A percentile compares a stretch with the other conserved stretches of the same genome.
Evolutionary conservation across 2,329 filamentous ascomycete species (phyloP).

Genomic region (Fusarium odoratissimum): DNA sequence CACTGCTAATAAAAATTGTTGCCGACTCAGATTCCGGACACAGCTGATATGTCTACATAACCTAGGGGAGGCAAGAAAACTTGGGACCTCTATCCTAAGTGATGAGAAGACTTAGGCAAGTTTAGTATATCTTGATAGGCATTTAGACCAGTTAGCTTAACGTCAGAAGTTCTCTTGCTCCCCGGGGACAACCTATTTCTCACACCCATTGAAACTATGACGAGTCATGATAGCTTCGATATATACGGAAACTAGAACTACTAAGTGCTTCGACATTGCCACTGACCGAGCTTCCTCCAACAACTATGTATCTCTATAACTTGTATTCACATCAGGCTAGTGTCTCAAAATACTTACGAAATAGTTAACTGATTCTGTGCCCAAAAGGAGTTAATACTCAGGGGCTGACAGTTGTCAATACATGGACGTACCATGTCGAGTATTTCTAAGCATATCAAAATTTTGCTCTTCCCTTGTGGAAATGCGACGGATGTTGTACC

Average conservation of each 20-base stretch:
- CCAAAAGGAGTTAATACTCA: background rate
- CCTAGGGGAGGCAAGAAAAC: background rate
- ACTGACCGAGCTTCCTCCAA: background rate
- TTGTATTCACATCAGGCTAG: background rate
- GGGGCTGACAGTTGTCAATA: background rate
- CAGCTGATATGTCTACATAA: background rate
- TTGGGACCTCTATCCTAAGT: background rate
- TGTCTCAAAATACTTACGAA: background rate
- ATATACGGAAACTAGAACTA: background rate
- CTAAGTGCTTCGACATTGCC: background rate
- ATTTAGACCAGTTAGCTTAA: background rate
- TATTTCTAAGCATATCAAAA: constrained; percentile 8
- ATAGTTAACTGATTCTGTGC: background rate
- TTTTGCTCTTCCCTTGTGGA: constrained; percentile 5
- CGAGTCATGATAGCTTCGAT: background rate
- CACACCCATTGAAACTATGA: background rate
- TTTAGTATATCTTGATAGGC: background rate
- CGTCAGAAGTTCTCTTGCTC: background rate
- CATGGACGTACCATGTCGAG: constrained; percentile 7
- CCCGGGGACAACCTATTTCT: background rate
- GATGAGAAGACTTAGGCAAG: background rate
- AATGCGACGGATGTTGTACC: constrained; percentile 12
- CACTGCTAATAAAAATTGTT: background rate
- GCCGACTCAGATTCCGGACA: background rate
- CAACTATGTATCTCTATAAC: background rate